phyloP scores from a whole-genome alignment of 2,329 filamentous ascomycete species.

The Diplodia sapinea region DNA sequence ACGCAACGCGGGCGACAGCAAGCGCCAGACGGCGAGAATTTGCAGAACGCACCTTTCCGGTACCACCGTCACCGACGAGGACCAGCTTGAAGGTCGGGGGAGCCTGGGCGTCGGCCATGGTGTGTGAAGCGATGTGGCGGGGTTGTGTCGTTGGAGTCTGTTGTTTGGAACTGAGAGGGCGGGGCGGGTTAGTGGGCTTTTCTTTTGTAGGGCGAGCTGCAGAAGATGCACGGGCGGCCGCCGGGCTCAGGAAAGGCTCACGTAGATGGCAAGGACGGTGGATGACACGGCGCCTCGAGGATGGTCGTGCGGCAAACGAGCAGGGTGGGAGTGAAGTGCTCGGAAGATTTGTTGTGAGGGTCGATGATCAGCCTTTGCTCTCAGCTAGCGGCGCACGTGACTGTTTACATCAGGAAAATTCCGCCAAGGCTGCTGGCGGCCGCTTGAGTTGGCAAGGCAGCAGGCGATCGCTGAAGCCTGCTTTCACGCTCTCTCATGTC shows the following conservation, averaged over 20 bases:
- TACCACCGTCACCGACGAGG: constrained; percentile 98
- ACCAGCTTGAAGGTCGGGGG: constrained; percentile 98
- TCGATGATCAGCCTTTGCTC: constrained; percentile 28
- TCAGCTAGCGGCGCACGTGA: constrained; percentile 32
- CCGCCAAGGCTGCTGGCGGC: constrained; percentile 27
- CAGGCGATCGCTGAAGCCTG: constrained; percentile 17
- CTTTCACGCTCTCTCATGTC: background rate
- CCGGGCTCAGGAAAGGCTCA: constrained; percentile 21
- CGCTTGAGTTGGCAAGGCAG: constrained; percentile 29
- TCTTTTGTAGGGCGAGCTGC: constrained; percentile 12
- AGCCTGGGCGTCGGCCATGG: constrained; percentile 67
- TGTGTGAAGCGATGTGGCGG: constrained; percentile 36
- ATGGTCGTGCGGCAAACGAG: constrained; percentile 30
- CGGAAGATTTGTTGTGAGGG: constrained; percentile 32
- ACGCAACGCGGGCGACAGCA: constrained; percentile 22
- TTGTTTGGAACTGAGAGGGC: constrained; percentile 29
- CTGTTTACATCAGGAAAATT: constrained; percentile 29
- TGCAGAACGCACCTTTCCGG: constrained; percentile 81
- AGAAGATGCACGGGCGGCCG: constrained; percentile 19
- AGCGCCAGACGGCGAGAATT: constrained; percentile 10
- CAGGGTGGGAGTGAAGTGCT: constrained; percentile 31
- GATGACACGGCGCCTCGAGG: constrained; percentile 22
- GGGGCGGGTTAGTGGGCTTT: constrained; percentile 29
- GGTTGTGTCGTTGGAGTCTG: constrained; percentile 22
- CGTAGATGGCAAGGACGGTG: constrained; percentile 3